phyloP scores from a whole-genome alignment of 345 rosid genomes.

The Rhodamnia argentea region DNA sequence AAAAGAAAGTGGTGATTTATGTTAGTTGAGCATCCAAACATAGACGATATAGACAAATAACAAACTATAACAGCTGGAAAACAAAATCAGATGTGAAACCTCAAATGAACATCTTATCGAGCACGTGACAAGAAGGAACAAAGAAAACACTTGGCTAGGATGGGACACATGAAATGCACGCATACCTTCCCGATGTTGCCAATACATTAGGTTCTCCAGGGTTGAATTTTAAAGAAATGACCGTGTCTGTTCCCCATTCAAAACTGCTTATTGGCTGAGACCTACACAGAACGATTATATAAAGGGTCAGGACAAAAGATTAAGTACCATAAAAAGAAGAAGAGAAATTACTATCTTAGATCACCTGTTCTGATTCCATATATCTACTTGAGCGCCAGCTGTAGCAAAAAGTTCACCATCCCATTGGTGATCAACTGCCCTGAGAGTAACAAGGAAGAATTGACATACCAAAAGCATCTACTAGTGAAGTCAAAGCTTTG shows the following conservation, averaged over 20 bases:
- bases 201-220: conserved; percentile 86
- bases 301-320: neutral
- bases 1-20: neutral
- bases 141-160: neutral
- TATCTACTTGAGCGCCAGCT: conserved; percentile 85
- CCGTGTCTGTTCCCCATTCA: conserved; percentile 81
- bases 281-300: conserved; percentile 22
- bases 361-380: conserved; percentile 96
- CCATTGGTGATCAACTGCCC: conserved; percentile 98
- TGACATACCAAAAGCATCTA: neutral
- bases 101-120: neutral
- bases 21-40: neutral
- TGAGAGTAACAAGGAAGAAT: conserved; percentile 8
- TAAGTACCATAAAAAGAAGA: neutral
- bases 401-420: conserved; percentile 87
- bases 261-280: conserved; percentile 85
- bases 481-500: neutral
- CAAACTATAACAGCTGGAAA: neutral
- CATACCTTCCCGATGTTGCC: conserved; percentile 77
- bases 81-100: neutral
- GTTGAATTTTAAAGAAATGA: conserved; percentile 81
- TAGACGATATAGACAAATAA: neutral
- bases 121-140: neutral
- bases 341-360: neutral
- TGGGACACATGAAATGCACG: neutral